phyloP scores from a whole-genome alignment of 2,329 filamentous ascomycete species.

The Hypoxylon sp. region DNA sequence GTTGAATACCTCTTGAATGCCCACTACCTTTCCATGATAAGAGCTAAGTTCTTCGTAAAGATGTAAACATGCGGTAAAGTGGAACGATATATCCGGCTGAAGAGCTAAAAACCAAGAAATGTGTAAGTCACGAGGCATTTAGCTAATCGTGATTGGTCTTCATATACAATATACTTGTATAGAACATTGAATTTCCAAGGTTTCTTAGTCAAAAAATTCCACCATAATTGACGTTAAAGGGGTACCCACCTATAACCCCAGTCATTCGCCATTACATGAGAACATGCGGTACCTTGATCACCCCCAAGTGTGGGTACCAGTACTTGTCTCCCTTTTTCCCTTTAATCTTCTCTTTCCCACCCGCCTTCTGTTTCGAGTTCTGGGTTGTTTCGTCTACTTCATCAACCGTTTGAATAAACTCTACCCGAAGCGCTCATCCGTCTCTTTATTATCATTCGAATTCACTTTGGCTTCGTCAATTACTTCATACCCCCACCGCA shows the following conservation, averaged over 20 bases:
- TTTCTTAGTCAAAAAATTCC: conserved; percentile 46
- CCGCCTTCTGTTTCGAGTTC: conserved; percentile 43
- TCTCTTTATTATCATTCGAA: conserved; percentile 13
- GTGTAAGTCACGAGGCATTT: conserved; percentile 6
- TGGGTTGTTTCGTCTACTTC: conserved; percentile 30
- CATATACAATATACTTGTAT: conserved; percentile 27
- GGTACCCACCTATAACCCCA: conserved; percentile 37
- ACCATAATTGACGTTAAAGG: conserved; percentile 29
- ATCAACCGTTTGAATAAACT: conserved; percentile 30
- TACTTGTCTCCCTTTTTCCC: conserved; percentile 46
- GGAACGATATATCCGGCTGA: neutral
- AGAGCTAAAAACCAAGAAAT: neutral
- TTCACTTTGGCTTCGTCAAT: conserved; percentile 15
- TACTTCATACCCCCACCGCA: conserved; percentile 7
- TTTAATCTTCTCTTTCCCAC: conserved; percentile 45
- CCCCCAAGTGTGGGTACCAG: conserved; percentile 43
- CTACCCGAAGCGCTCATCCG: conserved; percentile 30
- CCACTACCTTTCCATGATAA: neutral
- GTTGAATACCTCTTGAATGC: conserved; percentile 13
- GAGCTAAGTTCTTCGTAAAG: neutral
- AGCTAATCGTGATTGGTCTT: conserved; percentile 7
- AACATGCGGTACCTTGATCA: conserved; percentile 44
- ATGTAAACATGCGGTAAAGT: neutral
- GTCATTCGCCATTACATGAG: conserved; percentile 41
- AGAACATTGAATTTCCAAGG: too few relatives aligned